Base-by-base conservation (phyloP, 805 yeast species). In the Brettanomyces naardenensis region DNA sequence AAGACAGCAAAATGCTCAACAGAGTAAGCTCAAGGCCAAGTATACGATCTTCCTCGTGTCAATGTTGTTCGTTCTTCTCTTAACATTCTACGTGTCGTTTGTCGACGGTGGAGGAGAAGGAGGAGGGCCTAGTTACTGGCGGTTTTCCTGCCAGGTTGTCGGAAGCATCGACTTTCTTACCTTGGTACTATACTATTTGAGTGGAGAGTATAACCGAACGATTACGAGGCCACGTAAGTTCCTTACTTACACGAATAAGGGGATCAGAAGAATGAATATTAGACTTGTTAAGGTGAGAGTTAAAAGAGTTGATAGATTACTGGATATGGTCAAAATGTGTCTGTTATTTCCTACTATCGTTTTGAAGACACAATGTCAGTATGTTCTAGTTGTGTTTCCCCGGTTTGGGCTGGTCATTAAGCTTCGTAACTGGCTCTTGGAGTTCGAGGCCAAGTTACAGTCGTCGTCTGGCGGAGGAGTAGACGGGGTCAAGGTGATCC, bases 191-290 rank as follows among this genome's bases (percentile, higher is more conserved):
- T 90, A 86, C 59, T 88, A 83, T 51, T 59, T 90, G 26, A 80
- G 95, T 19, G 98, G 98, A 1, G 92, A 88, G 61, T 92, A 90
- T 58, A 75, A 74, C 41, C 74, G 92, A 43, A 86, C 95, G 0
- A 84, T 90, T 38, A 80, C 84, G 13, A 65, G 78, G 30, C 95
- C 96, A 2, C 71, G 95, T 43, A 71, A 75, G 52, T 90, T 88
- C 53, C 63, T 92, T 39, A 65, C 78, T 1, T 74, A 81, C n/a
- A 78, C 97, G 6, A 92, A 92, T 58, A 87, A 86, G 54, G 97
- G 97, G 0, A 63, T 90, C 19, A 64, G 96, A 35, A 90, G 86
- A 49, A 66, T 89, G 47, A 89, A 92, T 54, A 67, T 87, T 28
- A 70, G 88, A 44, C 58, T 88, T 28, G 89, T 87, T 7, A 80